Base-by-base conservation (phyloP, 768 basidiomycete genomes). In the Coprinopsis cinerea region DNA sequence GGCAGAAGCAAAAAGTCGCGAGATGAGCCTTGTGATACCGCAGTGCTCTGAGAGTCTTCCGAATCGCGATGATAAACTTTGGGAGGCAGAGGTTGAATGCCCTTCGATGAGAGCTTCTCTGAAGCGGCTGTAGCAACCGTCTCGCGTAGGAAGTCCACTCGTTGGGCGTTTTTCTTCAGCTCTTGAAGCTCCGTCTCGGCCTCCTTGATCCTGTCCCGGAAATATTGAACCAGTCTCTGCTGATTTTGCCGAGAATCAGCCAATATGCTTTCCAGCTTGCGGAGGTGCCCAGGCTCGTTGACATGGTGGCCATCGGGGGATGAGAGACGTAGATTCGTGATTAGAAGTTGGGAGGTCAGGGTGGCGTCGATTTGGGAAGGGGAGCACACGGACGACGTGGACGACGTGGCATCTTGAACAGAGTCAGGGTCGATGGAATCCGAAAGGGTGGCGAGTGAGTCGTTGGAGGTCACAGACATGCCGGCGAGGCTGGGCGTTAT, bases 41-140 rank as follows among this genome's bases (percentile, higher is more conserved):
- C 72, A 0, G 83, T 85, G 20, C 59, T 59, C 47, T 81, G 76
- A 1, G 85, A 86, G 60, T 85, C 83, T 58, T 78, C 76, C n/a
- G 85, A 86, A 42, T 78, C 82, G 47, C 82, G 74, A 13, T 76
- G 71, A 1, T 69, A 67, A 34, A 72, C 69, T 35, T 54, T 57
- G 10, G 60, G 51, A 22, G 52, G 55, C 28, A 62, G 51, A 5
- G 71, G 55, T 23, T 61, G 55, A 23, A 75, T 61, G 11, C 71
- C 71, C 2, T 64, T 63, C 18, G 61, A 51, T 5, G 60, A 58
- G 26, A 78, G 53, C n/a, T 72, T 73, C n/a, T 68, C 70, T 42
- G 74, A 69, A 27, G 78, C 71, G 4, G 72, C 69, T 20, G 66
- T 63, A 10, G 69, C 67, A 26, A 78, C 71, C 0, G 61, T 62